Evolutionary conservation across 2,329 filamentous ascomycete species (phyloP), one percentile per base, ranked within the genome.

Genomic region (Clarireedia hainanense): DNA sequence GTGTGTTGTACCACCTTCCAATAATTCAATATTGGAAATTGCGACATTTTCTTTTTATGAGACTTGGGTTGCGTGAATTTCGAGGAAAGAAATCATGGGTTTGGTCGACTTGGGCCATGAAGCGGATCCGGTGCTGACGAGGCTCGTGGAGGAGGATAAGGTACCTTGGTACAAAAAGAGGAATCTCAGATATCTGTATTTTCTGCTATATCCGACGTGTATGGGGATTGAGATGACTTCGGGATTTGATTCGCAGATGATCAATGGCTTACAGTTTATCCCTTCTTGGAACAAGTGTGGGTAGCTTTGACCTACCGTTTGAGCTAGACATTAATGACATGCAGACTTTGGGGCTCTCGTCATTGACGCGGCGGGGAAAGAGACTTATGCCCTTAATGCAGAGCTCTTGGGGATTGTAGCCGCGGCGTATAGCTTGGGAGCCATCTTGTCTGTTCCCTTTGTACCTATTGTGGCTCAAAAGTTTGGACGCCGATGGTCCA

Each of bases 181-280:
- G 17, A 71, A 74, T 57, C 62, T 73, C 14, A 64, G 71, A 48
- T 34, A 65, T 37, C 65, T 74, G 63, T 73, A 74, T 59, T 39
- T 74, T 15, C 65, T 64, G 45, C 65, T 74, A 36, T 65, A 80
- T 39, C 74, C 75, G 9, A 74, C 75, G 23, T 79, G 75, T 64
- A 75, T 80, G 65, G 77, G 77, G 47, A 76, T 80, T 48, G 78
- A 80, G 64, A 77, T 78, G 46, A 80, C 77, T 0, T 78, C 75
- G 14, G 77, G 76, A 0, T 80, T 80, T 56, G 77, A 80, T 60
- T 77, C 75, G 3, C 76, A 73, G 23, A 71, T 77, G 66, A 74
- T 76, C 64, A 76, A 76, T 56, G 70, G 70, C 37, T 62, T 76
- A 6, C 73, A 76, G 57, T 60, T 67, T 6, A 58, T 72, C 26